phyloP scores from a whole-genome alignment of 2,329 filamentous ascomycete genomes.

The Biscogniauxia marginata region DNA sequence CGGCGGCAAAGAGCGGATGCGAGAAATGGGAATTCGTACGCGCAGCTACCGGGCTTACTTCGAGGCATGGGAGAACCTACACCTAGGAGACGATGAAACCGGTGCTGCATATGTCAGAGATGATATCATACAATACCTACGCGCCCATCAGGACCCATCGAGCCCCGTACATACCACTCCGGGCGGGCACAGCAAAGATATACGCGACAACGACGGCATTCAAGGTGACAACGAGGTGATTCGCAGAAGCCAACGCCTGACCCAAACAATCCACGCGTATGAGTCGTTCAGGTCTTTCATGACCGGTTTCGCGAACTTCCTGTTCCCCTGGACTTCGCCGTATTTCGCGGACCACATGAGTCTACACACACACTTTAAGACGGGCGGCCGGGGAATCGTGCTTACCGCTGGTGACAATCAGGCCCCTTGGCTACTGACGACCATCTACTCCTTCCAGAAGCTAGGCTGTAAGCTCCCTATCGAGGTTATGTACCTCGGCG shows the following conservation, averaged over 20 bases:
- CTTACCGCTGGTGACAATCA: conserved; percentile 44
- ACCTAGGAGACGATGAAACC: conserved; percentile 29
- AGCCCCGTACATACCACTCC: background rate
- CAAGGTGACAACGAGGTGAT: conserved; percentile 5
- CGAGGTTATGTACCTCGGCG: conserved; percentile 42
- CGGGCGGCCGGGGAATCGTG: conserved; percentile 42
- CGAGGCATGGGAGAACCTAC: conserved; percentile 39
- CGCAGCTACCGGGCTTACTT: conserved; percentile 39
- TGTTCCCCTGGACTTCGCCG: conserved; percentile 40
- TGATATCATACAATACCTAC: conserved; percentile 39
- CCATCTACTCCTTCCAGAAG: conserved; percentile 37
- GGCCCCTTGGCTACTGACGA: conserved; percentile 41
- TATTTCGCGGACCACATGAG: conserved; percentile 46
- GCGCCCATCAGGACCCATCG: conserved; percentile 22
- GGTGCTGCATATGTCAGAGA: conserved; percentile 39
- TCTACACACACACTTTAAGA: conserved; percentile 40
- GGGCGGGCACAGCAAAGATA: background rate
- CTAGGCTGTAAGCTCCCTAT: conserved; percentile 39
- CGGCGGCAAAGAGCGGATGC: conserved; percentile 38
- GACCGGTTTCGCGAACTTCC: conserved; percentile 35
- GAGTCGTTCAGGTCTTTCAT: conserved; percentile 42
- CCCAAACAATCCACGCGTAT: conserved; percentile 38
- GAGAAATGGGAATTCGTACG: conserved; percentile 39
- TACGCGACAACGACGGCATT: conserved; percentile 3
- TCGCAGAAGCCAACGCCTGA: conserved; percentile 18